Conservation (phyloP, 176 grass and related monocot genomes). For the Pontederia crassipes region DNA sequence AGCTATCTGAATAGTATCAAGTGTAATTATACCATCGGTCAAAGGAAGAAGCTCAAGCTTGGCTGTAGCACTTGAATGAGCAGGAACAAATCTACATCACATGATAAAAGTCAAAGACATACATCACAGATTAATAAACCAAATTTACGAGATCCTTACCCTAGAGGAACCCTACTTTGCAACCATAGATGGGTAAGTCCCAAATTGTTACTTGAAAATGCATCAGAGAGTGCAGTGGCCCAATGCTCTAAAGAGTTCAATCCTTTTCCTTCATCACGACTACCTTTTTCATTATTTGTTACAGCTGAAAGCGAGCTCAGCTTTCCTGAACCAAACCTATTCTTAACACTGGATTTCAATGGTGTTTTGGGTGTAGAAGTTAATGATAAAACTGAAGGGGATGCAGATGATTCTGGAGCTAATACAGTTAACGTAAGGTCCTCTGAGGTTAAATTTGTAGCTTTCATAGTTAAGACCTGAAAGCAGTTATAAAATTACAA, state of each 20-base stretch:
- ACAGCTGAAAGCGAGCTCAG: conserved; percentile 35
- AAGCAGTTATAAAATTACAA: conserved; percentile 16
- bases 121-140: neutral
- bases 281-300: conserved; percentile 38
- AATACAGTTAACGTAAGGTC: conserved; percentile 93
- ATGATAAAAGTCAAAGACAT: neutral
- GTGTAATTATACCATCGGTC: conserved; percentile 89
- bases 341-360: conserved; percentile 35
- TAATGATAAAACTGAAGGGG: conserved; percentile 69
- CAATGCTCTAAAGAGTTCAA: neutral
- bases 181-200: conserved; percentile 93
- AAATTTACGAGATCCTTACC: conserved; percentile 34
- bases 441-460: conserved; percentile 87
- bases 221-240: conserved; percentile 1
- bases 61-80: conserved; percentile 74
- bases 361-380: conserved; percentile 66
- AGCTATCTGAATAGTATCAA: conserved; percentile 87
- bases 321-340: conserved; percentile 31
- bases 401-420: conserved; percentile 72
- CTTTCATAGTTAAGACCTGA: conserved; percentile 95
- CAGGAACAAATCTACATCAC: conserved; percentile 64
- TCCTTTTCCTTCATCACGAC: conserved; percentile 39
- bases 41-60: conserved; percentile 94
- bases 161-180: conserved; percentile 84
- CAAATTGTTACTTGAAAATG: conserved; percentile 26